Evolutionary conservation across 768 basidiomycete genomes (phyloP).

Genomic region (Tylopilus plumbeoviolaceoides): DNA sequence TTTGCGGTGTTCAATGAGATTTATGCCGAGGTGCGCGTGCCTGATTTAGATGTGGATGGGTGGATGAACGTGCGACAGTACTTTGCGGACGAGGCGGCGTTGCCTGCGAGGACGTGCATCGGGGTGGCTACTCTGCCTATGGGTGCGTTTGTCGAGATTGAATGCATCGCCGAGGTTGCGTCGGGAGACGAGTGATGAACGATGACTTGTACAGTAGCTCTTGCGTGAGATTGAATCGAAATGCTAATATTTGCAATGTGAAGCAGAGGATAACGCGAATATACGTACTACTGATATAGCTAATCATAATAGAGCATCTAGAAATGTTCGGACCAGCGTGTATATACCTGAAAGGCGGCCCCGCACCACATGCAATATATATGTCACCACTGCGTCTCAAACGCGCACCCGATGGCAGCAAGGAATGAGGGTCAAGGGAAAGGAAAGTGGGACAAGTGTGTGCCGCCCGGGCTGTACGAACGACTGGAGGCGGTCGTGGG

Average conservation of each 20-base stretch:
- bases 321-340: not conserved
- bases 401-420: constrained; percentile 2
- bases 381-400: constrained; percentile 1
- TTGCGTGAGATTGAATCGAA: not conserved
- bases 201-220: not conserved
- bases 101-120: constrained; percentile 58
- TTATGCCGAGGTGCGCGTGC: constrained; percentile 30
- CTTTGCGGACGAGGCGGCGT: constrained; percentile 35
- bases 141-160: constrained; percentile 56
- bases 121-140: constrained; percentile 51
- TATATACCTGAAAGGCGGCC: not conserved
- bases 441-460: not conserved
- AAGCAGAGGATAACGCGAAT: not conserved
- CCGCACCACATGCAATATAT: not conserved
- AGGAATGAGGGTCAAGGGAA: constrained; percentile 9
- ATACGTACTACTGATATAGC: not conserved
- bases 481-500: constrained; percentile 3
- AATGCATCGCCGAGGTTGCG: constrained; percentile 48
- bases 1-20: constrained; percentile 38
- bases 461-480: not conserved
- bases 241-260: not conserved
- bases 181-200: not conserved
- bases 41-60: not conserved
- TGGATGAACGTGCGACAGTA: constrained; percentile 35
- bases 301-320: not conserved